Evolutionary conservation across 352 stramenopile genomes (phyloP).

Genomic region (Phytophthora rubi): DNA sequence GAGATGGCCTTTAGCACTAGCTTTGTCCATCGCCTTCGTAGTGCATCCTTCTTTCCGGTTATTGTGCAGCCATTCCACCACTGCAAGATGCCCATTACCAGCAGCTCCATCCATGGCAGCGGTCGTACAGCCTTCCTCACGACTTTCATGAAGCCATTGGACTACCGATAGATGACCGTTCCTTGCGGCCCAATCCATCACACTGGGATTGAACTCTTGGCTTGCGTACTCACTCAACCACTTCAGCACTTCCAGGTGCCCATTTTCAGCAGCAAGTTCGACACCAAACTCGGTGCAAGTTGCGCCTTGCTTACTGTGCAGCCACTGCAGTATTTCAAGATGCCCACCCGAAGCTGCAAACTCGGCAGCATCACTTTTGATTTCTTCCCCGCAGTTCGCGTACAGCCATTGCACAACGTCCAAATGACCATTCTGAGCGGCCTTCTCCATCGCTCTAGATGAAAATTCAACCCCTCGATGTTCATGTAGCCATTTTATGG

Average conservation of each 20-base stretch:
- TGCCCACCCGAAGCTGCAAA: neutral
- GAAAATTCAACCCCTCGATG: neutral
- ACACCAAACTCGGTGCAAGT: neutral
- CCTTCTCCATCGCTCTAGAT: neutral
- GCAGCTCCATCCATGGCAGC: neutral
- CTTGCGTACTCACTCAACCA: neutral
- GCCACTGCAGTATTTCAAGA: neutral
- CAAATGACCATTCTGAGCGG: neutral
- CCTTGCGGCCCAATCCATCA: neutral
- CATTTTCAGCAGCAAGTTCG: neutral
- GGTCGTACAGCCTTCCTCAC: neutral
- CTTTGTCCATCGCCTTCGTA: neutral
- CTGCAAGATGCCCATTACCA: neutral
- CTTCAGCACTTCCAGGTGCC: neutral
- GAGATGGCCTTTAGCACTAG: neutral
- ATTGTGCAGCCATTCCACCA: constrained; percentile 6
- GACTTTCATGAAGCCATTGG: constrained; percentile 1
- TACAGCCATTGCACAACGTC: neutral
- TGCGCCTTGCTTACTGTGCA: neutral
- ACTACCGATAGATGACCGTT: neutral
- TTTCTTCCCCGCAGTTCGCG: neutral
- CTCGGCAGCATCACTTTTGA: neutral
- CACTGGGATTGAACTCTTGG: neutral
- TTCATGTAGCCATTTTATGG: neutral
- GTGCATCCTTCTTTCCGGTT: constrained; percentile 3